Evolutionary conservation across 148 eudicot species (phyloP).

Genomic region (Selenicereus undatus): DNA sequence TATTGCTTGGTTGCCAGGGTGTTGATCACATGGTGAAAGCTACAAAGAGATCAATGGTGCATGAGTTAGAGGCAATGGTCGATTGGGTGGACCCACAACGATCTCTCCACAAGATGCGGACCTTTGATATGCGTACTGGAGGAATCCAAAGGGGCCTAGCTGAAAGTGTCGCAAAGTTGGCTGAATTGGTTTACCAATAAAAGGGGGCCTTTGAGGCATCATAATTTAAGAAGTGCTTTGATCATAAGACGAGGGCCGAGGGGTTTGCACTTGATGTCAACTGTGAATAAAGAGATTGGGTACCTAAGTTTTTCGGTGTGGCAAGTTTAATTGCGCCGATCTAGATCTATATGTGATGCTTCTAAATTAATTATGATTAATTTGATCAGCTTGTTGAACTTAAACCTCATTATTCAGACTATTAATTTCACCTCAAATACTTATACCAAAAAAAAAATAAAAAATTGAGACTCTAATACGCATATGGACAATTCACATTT

Average conservation of each 20-base stretch:
- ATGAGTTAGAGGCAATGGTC: conserved; percentile 97
- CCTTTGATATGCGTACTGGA: conserved; percentile 91
- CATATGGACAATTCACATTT: too few species aligned
- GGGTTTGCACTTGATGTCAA: neutral
- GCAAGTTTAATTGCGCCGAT: too few species aligned
- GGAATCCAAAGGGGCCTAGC: conserved; percentile 71
- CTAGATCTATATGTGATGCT: too few species aligned
- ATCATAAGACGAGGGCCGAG: neutral
- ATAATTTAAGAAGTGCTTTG: conserved; percentile 8
- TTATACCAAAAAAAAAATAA: too few species aligned
- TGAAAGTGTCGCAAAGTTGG: conserved; percentile 81
- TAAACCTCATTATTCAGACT: too few species aligned
- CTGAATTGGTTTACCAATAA: conserved; percentile 63
- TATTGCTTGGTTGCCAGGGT: conserved; percentile 61
- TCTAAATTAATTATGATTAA: too few species aligned
- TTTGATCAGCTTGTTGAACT: too few species aligned
- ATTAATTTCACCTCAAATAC: too few species aligned
- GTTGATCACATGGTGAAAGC: conserved; percentile 80
- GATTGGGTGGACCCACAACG: conserved; percentile 90
- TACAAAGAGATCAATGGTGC: conserved; percentile 88
- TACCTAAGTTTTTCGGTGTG: too few species aligned
- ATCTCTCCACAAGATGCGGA: conserved; percentile 58
- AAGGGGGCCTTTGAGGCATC: conserved; percentile 24
- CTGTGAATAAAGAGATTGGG: neutral
- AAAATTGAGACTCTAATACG: too few species aligned